phyloP scores from a whole-genome alignment of 306 rosid genomes.

The Malus orientalis region DNA sequence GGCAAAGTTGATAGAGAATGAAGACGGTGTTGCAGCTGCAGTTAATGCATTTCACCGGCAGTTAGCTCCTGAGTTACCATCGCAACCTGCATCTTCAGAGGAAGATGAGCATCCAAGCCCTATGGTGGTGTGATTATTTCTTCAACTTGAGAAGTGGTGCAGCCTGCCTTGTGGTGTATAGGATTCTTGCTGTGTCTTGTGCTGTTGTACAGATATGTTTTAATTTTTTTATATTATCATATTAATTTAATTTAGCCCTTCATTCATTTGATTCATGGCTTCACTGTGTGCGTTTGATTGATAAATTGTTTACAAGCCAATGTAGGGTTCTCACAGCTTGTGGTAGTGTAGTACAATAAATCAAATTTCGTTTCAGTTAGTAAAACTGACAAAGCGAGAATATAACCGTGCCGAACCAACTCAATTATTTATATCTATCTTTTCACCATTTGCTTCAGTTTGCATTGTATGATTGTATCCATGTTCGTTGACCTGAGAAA shows the following conservation, averaged over 20 bases:
- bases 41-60: constrained; percentile 86
- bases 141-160: constrained; percentile 51
- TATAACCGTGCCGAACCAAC: neutral
- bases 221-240: neutral
- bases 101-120: constrained; percentile 42
- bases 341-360: neutral
- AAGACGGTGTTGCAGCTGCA: constrained; percentile 88
- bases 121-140: constrained; percentile 49
- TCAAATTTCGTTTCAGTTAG: neutral
- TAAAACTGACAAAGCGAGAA: neutral
- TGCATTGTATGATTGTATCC: neutral
- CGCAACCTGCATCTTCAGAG: constrained; percentile 37
- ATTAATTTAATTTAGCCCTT: constrained; percentile 22
- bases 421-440: neutral
- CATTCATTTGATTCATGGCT: constrained; percentile 44
- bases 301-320: neutral
- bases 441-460: neutral
- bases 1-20: constrained; percentile 70
- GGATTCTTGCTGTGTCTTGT: constrained; percentile 15
- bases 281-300: constrained; percentile 2
- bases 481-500: neutral
- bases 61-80: constrained; percentile 63
- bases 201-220: neutral
- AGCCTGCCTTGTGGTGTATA: constrained; percentile 57
- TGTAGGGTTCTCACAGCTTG: neutral